Base-by-base conservation (phyloP, 495 filamentous ascomycete species). In the Aspergillus coremiiformis region DNA sequence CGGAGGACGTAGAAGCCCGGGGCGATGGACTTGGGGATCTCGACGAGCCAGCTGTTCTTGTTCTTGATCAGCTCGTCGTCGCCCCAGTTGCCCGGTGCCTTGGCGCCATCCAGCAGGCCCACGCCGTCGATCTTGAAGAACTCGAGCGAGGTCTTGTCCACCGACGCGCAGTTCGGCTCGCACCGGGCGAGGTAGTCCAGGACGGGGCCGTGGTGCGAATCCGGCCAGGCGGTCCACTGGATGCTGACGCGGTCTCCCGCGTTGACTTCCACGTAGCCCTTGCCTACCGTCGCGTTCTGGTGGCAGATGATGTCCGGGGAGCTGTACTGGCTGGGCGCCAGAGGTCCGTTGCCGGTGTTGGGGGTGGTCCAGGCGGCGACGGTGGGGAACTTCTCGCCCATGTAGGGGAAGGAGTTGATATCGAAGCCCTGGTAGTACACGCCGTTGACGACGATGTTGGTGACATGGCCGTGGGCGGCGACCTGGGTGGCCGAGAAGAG, bases 1-100 rank as follows among this genome's bases (percentile, higher is more conserved):
- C 85, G 81, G n/a, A 89, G 71, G 44, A 87, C 78, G 63, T 86
- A 89, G 66, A 82, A 79, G 20, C 84, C 84, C 5, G 82, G 62
- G 26, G 76, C 78, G 39, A 87, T 74, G 57, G 67, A 65, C 20
- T 68, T 30, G 4, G 84, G 84, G 63, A 89, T 84, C 49, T 78
- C 76, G 22, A 86, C 76, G 33, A 78, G 68, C 80, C 80, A 85
- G 37, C 68, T 76, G 68, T 75, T 78, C 75, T 80, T 76, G 70
- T 84, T 81, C 30, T 68, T 66, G 62, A 79, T 76, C 30, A 88
- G 70, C 17, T 69, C 55, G 57, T 89, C 83, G 15, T 78, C 66
- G 10, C 73, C 81, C 83, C 83, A 87, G 22, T 53, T 68, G 6
- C 81, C 82, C 15, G 73, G 73, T 23, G 56, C 55, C 46, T 49